Evolutionary conservation across 2,329 filamentous ascomycete species (phyloP).

Genomic region (Laburnicola sp.): DNA sequence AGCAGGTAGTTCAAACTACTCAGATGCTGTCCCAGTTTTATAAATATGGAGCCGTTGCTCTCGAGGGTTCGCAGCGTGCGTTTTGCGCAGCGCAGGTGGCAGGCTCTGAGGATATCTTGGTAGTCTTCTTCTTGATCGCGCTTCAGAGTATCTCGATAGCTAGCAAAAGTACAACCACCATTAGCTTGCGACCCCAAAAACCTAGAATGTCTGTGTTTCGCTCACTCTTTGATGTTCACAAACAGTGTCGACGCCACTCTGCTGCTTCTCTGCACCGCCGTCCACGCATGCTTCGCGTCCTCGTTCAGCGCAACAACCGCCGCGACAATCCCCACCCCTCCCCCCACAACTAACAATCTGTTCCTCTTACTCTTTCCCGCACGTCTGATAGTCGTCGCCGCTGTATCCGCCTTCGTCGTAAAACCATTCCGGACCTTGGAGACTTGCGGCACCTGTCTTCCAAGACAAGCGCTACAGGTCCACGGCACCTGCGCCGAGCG

Average conservation of each 20-base stretch:
- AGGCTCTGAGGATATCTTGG: conserved; percentile 71
- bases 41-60: conserved; percentile 97
- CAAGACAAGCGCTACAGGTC: conserved; percentile 43
- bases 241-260: conserved; percentile 75
- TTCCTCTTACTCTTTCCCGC: conserved; percentile 27
- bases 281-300: conserved; percentile 75
- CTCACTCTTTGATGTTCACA: conserved; percentile 87
- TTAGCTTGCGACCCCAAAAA: background rate
- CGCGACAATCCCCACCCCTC: conserved; percentile 42
- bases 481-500: conserved; percentile 28
- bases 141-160: conserved; percentile 85
- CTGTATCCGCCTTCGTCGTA: conserved; percentile 17
- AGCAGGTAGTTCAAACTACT: conserved; percentile 95
- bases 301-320: conserved; percentile 58
- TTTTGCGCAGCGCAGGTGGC: conserved; percentile 89
- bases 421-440: background rate
- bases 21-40: conserved; percentile 94
- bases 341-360: conserved; percentile 31
- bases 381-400: conserved; percentile 2
- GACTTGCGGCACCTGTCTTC: conserved; percentile 17
- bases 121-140: conserved; percentile 67
- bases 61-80: conserved; percentile 85
- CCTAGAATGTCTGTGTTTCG: conserved; percentile 15
- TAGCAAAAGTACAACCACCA: conserved; percentile 44
- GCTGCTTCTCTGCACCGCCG: conserved; percentile 74